phyloP scores from a whole-genome alignment of 1,284 basidiomycete genomes.

The Tausonia pullulans region DNA sequence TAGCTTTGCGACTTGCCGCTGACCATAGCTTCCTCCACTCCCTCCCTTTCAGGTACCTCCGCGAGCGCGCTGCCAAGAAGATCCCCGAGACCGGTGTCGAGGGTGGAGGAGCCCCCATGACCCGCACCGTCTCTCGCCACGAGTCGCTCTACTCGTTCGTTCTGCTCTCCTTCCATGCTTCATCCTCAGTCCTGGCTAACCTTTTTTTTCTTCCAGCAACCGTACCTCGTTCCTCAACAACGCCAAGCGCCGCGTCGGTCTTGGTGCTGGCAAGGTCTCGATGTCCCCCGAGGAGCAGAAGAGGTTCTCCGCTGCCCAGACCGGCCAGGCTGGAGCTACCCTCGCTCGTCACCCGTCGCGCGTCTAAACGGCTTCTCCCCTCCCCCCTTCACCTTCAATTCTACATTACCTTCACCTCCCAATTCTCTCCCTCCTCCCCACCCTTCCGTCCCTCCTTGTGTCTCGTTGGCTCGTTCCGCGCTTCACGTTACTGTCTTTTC shows the following conservation, averaged over 20 bases:
- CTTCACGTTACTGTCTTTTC: no score
- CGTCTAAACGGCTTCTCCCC: background rate
- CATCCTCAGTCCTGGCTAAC: no score
- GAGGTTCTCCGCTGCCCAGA: slow-evolving; percentile 69
- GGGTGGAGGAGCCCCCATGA: slow-evolving; percentile 60
- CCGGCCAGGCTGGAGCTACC: slow-evolving; percentile 58
- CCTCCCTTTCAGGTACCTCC: slow-evolving; percentile 37
- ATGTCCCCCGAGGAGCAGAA: slow-evolving; percentile 53
- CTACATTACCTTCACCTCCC: background rate
- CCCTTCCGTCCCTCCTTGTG: background rate
- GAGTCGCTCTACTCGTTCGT: slow-evolving; percentile 70
- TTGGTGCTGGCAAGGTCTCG: slow-evolving; percentile 5
- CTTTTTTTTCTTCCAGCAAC: slow-evolving; percentile 36
- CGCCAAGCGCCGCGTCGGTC: slow-evolving; percentile 1
- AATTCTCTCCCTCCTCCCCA: background rate
- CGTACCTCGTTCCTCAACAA: slow-evolving; percentile 81
- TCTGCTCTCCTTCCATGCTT: no score
- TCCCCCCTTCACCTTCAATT: background rate
- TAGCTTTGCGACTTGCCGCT: slow-evolving; percentile 6
- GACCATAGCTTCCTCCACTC: background rate
- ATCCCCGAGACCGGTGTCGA: slow-evolving; percentile 36
- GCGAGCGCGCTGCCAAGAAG: slow-evolving; percentile 48
- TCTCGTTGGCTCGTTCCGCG: no score
- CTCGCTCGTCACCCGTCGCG: slow-evolving; percentile 47
- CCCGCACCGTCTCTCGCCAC: slow-evolving; percentile 79